Conservation (phyloP, 108 stramenopile genomes). For the Cyclotella choctawhatcheeana region DNA sequence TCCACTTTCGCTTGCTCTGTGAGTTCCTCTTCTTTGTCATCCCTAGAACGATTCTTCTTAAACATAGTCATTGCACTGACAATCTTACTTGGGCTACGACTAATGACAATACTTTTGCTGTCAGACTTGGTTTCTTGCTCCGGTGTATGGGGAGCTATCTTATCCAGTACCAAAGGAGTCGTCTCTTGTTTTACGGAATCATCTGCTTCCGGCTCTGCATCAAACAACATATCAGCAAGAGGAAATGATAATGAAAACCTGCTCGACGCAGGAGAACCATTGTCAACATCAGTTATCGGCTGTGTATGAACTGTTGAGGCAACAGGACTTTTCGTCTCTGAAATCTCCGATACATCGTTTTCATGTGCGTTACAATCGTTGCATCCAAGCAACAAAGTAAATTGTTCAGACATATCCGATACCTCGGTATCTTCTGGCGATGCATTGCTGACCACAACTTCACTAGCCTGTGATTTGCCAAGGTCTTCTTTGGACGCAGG, state of each 20-base stretch:
- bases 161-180: background rate
- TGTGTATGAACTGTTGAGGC: background rate
- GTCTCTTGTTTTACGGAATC: background rate
- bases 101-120: background rate
- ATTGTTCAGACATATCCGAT: no score
- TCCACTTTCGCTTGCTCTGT: no score
- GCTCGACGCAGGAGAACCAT: constrained; percentile 4
- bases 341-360: background rate
- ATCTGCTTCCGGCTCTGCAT: background rate
- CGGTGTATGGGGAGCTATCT: background rate
- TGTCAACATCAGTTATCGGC: background rate
- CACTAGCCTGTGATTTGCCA: no score
- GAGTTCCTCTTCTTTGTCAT: background rate
- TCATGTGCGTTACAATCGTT: no score
- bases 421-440: no score
- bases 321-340: background rate
- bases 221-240: background rate
- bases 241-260: background rate
- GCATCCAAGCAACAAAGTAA: no score
- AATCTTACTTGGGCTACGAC: background rate
- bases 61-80: background rate
- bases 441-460: no score
- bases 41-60: constrained; percentile 2
- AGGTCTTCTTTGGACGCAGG: no score
- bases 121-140: background rate